Evolutionary conservation across 352 stramenopile genomes (phyloP).

Genomic region (Globisporangium yorkense): DNA sequence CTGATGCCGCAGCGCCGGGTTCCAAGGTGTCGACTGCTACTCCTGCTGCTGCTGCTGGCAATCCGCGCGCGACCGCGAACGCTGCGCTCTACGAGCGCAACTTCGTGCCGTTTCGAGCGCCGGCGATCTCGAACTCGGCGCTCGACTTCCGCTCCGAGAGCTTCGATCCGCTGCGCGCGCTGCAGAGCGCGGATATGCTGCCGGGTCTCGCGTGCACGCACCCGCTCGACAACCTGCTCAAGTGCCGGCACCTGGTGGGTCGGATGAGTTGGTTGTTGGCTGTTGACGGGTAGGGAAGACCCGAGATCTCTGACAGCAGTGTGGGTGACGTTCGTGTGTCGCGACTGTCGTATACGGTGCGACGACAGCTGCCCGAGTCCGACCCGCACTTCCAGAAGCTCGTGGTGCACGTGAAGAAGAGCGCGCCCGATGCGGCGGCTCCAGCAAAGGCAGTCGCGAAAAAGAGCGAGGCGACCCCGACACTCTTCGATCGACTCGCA

Average conservation of each 20-base stretch:
- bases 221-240: constrained; percentile 87
- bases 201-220: constrained; percentile 19
- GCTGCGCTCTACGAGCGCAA: constrained; percentile 21
- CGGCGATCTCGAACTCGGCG: constrained; percentile 8
- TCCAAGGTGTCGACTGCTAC: background rate
- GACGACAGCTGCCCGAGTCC: constrained; percentile 47
- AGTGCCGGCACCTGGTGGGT: constrained; percentile 70
- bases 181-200: constrained; percentile 12
- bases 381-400: constrained; percentile 48
- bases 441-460: constrained; percentile 5
- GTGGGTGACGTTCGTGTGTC: no score
- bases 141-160: constrained; percentile 45
- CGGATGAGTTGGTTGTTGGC: background rate
- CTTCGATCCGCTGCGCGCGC: constrained; percentile 54
- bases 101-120: constrained; percentile 26
- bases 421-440: background rate
- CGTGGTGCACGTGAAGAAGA: constrained; percentile 26
- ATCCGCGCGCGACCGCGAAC: background rate
- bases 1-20: background rate
- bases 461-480: constrained; percentile 17
- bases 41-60: background rate
- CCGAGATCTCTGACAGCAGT: background rate
- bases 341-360: no score
- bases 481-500: constrained; percentile 53
- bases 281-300: background rate